A percentile compares a stretch with the other conserved stretches of the same genome.
Conservation (phyloP, 2,329 filamentous ascomycete species). For the Tolypocladium sp. region DNA sequence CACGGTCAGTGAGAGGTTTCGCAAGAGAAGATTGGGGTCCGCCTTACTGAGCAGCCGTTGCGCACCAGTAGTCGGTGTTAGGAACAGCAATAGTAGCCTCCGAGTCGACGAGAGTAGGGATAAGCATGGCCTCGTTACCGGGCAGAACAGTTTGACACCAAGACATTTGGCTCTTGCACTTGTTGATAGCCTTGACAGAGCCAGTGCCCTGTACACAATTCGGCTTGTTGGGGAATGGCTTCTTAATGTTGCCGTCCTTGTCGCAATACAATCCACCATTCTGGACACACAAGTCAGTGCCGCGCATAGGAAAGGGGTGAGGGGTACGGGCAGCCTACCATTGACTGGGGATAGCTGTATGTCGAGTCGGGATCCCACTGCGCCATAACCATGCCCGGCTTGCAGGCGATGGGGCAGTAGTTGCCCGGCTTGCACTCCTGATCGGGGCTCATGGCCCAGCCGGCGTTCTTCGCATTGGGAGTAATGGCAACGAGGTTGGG, state of each 20-base stretch:
- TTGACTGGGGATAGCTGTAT: slow-evolving; percentile 62
- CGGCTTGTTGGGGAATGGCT: slow-evolving; percentile 58
- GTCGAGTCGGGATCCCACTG: slow-evolving; percentile 68
- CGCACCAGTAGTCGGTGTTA: slow-evolving; percentile 58
- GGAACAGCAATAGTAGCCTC: slow-evolving; percentile 58
- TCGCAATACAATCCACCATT: slow-evolving; percentile 70
- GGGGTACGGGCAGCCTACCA: slow-evolving; percentile 43
- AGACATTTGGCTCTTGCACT: slow-evolving; percentile 50
- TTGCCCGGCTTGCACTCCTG: slow-evolving; percentile 55
- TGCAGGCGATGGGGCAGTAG: slow-evolving; percentile 73
- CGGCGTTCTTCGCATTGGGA: slow-evolving; percentile 54
- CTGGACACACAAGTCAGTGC: slow-evolving; percentile 26
- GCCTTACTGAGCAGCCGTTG: slow-evolving; percentile 65
- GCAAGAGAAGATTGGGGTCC: neutral
- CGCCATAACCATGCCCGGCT: slow-evolving; percentile 64
- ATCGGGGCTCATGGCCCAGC: slow-evolving; percentile 75
- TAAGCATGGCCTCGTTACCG: slow-evolving; percentile 74
- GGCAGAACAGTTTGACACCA: slow-evolving; percentile 76
- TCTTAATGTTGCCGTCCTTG: slow-evolving; percentile 51
- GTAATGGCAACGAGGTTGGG: slow-evolving; percentile 60
- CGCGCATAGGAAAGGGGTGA: neutral
- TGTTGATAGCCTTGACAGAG: slow-evolving; percentile 56
- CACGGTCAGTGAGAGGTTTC: slow-evolving; percentile 8
- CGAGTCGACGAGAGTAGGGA: slow-evolving; percentile 58
- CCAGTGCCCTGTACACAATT: slow-evolving; percentile 65